A percentile compares a stretch with the other conserved stretches of the same genome.
Evolutionary conservation across 2,329 filamentous ascomycete species (phyloP).

Genomic region (Aureobasidium sp.): DNA sequence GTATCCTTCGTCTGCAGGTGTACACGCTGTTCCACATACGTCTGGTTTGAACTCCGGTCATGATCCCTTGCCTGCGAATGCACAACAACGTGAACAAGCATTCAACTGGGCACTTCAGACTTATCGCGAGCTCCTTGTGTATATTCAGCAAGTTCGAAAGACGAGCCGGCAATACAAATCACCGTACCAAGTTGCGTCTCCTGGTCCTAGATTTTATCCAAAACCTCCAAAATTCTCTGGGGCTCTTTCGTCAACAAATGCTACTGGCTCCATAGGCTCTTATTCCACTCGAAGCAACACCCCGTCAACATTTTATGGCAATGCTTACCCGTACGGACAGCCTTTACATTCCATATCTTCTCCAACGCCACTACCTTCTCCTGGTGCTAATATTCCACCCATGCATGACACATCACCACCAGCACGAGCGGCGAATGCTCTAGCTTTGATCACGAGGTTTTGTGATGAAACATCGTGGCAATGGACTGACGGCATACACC

Average conservation of each 20-base stretch:
- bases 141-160: constrained; percentile 40
- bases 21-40: background rate
- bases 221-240: constrained; percentile 53
- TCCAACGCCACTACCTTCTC: constrained; percentile 2
- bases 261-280: background rate
- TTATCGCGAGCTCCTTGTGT: constrained; percentile 43
- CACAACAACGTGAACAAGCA: constrained; percentile 37
- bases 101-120: constrained; percentile 42
- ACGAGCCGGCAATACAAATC: constrained; percentile 29
- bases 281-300: background rate
- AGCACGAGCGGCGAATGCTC: constrained; percentile 55
- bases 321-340: constrained; percentile 12
- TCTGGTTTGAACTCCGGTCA: background rate
- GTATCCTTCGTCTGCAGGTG: constrained; percentile 2
- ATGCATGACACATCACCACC: constrained; percentile 33
- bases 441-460: constrained; percentile 65
- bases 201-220: constrained; percentile 54
- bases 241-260: constrained; percentile 22
- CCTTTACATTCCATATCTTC: constrained; percentile 23
- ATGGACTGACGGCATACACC: constrained; percentile 88
- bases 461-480: constrained; percentile 76
- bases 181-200: constrained; percentile 35
- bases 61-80: constrained; percentile 36
- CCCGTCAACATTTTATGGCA: background rate
- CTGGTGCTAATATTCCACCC: constrained; percentile 28